Evolutionary conservation across 2,329 filamentous ascomycete species (phyloP).

Genomic region (Diaporthe sp.): DNA sequence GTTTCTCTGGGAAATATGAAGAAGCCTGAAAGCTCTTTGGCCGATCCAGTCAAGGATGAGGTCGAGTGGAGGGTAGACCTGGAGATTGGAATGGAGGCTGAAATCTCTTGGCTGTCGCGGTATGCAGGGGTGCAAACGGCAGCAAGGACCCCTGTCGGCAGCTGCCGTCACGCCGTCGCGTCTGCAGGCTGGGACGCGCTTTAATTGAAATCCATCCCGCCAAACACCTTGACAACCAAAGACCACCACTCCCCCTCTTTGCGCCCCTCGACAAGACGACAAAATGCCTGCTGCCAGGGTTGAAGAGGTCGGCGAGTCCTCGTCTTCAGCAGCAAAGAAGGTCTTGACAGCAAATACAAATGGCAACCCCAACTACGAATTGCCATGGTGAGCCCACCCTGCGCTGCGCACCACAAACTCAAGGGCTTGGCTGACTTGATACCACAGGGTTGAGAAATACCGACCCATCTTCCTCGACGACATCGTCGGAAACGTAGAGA

Average conservation of each 20-base stretch:
- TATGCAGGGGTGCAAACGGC: constrained; percentile 2
- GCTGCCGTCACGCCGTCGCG: constrained; percentile 38
- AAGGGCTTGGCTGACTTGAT: constrained; percentile 28
- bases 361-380: constrained; percentile 74
- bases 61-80: not conserved
- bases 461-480: constrained; percentile 95
- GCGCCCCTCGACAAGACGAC: not conserved
- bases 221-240: not conserved
- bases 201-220: constrained; percentile 37
- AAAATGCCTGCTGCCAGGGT: constrained; percentile 64
- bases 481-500: constrained; percentile 97
- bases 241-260: not conserved
- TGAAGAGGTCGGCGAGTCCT: constrained; percentile 72
- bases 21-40: constrained; percentile 3
- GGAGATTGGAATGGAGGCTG: not conserved
- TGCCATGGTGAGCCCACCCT: constrained; percentile 76
- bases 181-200: constrained; percentile 38
- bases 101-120: constrained; percentile 18
- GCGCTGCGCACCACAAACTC: not conserved
- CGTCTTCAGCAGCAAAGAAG: constrained; percentile 71
- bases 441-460: constrained; percentile 94
- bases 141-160: constrained; percentile 27
- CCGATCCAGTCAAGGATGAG: not conserved
- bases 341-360: constrained; percentile 65
- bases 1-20: not conserved